These are phyloP conservation scores for Laguncularia racemosa DNA, from an alignment of 345 rosid species.

Conservation along the genomic window DNA sequence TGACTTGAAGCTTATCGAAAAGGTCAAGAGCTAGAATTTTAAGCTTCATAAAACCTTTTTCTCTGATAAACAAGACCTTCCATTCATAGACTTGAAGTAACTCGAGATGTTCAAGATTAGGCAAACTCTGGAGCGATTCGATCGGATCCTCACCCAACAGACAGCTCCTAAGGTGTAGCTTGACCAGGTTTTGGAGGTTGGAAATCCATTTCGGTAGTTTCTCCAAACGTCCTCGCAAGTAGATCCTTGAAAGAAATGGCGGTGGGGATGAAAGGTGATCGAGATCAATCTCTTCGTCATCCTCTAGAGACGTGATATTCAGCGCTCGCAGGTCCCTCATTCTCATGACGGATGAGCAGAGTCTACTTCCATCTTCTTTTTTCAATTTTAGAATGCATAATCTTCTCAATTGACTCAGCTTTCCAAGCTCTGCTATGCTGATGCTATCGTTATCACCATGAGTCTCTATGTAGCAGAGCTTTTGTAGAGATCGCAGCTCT, in stretches of 20 bases:
- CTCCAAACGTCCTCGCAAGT: constrained; percentile 14
- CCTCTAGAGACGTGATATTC: constrained; percentile 4
- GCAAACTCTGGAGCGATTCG: constrained; percentile 10
- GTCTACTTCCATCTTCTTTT: constrained; percentile 7
- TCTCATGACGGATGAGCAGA: constrained; percentile 16
- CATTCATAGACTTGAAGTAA: constrained; percentile 14
- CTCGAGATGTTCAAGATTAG: constrained; percentile 17
- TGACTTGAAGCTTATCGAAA: constrained; percentile 1
- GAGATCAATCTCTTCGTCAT: constrained; percentile 13
- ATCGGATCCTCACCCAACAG: constrained; percentile 12
- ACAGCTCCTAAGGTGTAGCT: constrained; percentile 12
- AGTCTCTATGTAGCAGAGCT: constrained; percentile 18
- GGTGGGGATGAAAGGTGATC: constrained; percentile 17
- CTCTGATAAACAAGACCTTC: constrained; percentile 6
- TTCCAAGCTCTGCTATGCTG: constrained; percentile 6
- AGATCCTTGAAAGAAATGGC: constrained; percentile 14
- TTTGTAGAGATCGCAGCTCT: constrained; percentile 6
- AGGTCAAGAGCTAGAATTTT: constrained; percentile 12
- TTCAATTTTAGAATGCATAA: constrained; percentile 13
- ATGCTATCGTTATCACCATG: background rate
- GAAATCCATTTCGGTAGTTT: constrained; percentile 21
- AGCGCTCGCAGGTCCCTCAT: constrained; percentile 12
- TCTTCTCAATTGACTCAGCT: constrained; percentile 11
- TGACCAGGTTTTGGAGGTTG: constrained; percentile 13
- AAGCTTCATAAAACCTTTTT: constrained; percentile 11